These are phyloP conservation scores for Boletus rufocinnamomeus DNA, from an alignment of 768 basidiomycete genomes.

Conservation along the genomic window DNA sequence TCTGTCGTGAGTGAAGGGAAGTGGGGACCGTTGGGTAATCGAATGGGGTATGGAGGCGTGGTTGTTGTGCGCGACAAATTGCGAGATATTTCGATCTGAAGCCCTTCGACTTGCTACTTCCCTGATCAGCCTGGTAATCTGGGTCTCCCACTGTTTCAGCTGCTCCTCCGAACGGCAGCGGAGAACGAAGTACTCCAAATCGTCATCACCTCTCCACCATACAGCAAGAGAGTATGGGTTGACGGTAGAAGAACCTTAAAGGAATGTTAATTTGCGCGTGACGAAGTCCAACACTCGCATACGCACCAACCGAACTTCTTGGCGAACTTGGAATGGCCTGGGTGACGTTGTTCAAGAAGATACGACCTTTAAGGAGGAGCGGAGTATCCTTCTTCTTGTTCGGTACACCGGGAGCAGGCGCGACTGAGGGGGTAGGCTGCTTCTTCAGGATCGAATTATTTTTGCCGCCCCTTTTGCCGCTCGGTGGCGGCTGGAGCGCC, in stretches of 20 bases:
- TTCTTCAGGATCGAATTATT: conserved; percentile 90
- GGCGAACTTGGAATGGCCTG: conserved; percentile 65
- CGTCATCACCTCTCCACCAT: conserved; percentile 94
- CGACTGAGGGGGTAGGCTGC: conserved; percentile 51
- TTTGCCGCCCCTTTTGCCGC: conserved; percentile 73
- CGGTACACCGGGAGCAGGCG: conserved; percentile 52
- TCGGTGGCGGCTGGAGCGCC: conserved; percentile 57
- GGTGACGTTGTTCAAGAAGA: conserved; percentile 95
- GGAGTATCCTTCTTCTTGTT: conserved; percentile 76
- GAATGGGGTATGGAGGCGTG: conserved; percentile 44
- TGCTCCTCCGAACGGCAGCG: conserved; percentile 93
- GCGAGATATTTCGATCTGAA: conserved; percentile 62
- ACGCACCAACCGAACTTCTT: conserved; percentile 63
- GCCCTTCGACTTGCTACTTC: conserved; percentile 70
- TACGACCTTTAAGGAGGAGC: conserved; percentile 90
- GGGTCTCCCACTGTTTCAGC: conserved; percentile 87
- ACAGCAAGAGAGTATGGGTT: conserved; percentile 81
- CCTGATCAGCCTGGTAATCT: conserved; percentile 85
- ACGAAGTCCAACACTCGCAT: conserved; percentile 7
- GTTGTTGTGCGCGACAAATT: conserved; percentile 45
- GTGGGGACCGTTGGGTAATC: conserved; percentile 35
- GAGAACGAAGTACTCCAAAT: conserved; percentile 91
- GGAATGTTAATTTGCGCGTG: conserved; percentile 1
- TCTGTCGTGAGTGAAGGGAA: conserved; percentile 40
- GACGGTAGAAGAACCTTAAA: conserved; percentile 48